A percentile compares a stretch with the other conserved stretches of the same genome.
Conservation (phyloP, 371 early-diverging fungal species). For the Actinomucor elegans region DNA sequence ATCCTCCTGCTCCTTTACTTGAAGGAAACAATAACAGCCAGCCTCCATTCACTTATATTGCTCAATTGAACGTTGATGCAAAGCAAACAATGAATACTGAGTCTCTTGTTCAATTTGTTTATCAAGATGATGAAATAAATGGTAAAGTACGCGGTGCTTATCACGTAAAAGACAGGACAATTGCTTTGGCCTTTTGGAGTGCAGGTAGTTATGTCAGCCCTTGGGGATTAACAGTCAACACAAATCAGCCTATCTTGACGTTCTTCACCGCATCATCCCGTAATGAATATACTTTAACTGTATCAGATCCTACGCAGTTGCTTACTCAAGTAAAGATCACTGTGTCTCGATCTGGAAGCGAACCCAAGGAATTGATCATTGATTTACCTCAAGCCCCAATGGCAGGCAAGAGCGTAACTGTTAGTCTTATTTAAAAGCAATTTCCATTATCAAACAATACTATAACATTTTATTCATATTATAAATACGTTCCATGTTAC, state of each 20-base stretch:
- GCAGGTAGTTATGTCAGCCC: slow-evolving; percentile 6
- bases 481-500: slow-evolving; percentile 5
- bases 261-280: background rate
- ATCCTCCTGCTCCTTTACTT: background rate
- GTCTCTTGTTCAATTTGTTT: background rate
- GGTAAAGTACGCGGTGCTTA: slow-evolving; percentile 18
- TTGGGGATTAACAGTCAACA: background rate
- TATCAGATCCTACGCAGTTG: slow-evolving; percentile 31
- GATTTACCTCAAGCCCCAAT: slow-evolving; percentile 5
- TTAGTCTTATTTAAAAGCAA: background rate
- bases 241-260: slow-evolving; percentile 14
- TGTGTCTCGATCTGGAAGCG: background rate
- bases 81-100: background rate
- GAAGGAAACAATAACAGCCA: background rate
- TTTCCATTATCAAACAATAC: background rate
- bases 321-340: slow-evolving; percentile 8
- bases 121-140: slow-evolving; percentile 5
- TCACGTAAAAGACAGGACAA: background rate
- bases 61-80: slow-evolving; percentile 4
- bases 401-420: slow-evolving; percentile 14
- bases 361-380: background rate
- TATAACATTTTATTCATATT: background rate
- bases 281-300: slow-evolving; percentile 1
- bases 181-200: slow-evolving; percentile 25
- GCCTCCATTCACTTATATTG: slow-evolving; percentile 8